Evolutionary conservation across 2,329 filamentous ascomycete genomes (phyloP).

Genomic region (Penicillium sp.): DNA sequence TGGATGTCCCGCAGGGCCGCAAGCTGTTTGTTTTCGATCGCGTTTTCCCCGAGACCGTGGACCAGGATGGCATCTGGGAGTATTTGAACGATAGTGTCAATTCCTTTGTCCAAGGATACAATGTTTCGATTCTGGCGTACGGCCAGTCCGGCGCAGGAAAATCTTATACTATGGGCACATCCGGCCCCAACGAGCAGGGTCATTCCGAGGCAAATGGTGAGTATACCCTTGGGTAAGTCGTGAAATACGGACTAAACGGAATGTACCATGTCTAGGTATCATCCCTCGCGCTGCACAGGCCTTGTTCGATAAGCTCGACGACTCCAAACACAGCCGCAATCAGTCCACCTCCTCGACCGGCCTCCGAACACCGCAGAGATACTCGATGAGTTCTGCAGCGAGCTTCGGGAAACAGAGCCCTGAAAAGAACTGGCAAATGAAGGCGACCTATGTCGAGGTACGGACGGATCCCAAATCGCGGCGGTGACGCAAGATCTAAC

Average conservation of each 20-base stretch:
- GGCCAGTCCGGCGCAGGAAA: slow-evolving; percentile 97
- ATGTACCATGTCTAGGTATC: slow-evolving; percentile 58
- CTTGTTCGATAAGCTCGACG: slow-evolving; percentile 82
- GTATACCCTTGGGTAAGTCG: slow-evolving; percentile 26
- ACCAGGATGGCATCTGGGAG: slow-evolving; percentile 88
- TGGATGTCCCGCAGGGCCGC: slow-evolving; percentile 85
- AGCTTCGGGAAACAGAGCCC: slow-evolving; percentile 40
- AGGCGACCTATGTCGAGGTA: slow-evolving; percentile 80
- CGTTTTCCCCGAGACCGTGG: slow-evolving; percentile 77
- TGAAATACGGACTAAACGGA: slow-evolving; percentile 1
- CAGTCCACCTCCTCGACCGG: slow-evolving; percentile 67
- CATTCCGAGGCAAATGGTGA: slow-evolving; percentile 71
- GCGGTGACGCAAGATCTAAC: slow-evolving; percentile 1
- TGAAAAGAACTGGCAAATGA: slow-evolving; percentile 83
- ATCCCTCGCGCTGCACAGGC: slow-evolving; percentile 82
- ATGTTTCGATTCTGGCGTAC: slow-evolving; percentile 94
- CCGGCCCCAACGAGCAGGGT: slow-evolving; percentile 71
- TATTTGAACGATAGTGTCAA: slow-evolving; percentile 86
- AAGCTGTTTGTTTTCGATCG: slow-evolving; percentile 97
- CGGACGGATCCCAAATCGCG: neutral
- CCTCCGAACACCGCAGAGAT: slow-evolving; percentile 71
- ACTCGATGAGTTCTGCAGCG: slow-evolving; percentile 58
- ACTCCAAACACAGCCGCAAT: slow-evolving; percentile 52
- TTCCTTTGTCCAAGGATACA: slow-evolving; percentile 92
- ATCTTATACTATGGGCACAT: slow-evolving; percentile 98